phyloP scores from a whole-genome alignment of 225 moss, liverwort and hornwort species.

The Pseudisothecium myosuroides region DNA sequence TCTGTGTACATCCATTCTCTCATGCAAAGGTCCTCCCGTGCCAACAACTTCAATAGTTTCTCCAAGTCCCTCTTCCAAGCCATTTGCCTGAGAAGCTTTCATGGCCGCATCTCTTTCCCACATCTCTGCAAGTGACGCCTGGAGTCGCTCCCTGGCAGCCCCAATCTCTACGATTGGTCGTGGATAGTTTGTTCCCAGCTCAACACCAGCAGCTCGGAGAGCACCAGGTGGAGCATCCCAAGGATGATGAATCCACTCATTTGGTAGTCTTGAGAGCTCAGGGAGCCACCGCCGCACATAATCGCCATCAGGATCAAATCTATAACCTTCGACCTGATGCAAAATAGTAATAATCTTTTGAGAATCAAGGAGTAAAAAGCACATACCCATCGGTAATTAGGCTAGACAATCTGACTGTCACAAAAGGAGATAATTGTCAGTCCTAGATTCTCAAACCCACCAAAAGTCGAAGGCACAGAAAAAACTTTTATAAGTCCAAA shows the following conservation, averaged over 20 bases:
- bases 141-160: conserved; percentile 59
- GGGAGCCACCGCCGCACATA: conserved; percentile 97
- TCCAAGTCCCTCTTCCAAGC: conserved; percentile 90
- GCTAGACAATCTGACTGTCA: neutral
- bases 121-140: conserved; percentile 82
- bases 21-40: conserved; percentile 49
- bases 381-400: neutral
- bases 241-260: conserved; percentile 97
- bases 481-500: neutral
- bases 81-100: conserved; percentile 71
- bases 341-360: neutral
- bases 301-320: conserved; percentile 91
- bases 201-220: conserved; percentile 88
- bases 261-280: conserved; percentile 84
- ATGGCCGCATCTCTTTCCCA: conserved; percentile 93
- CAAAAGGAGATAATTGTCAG: neutral
- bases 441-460: neutral
- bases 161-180: conserved; percentile 82
- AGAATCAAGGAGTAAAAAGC: neutral
- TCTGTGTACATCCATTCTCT: conserved; percentile 85
- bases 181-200: conserved; percentile 88
- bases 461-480: neutral
- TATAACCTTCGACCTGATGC: conserved; percentile 85
- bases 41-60: conserved; percentile 74
- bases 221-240: conserved; percentile 92